A percentile compares a stretch with the other conserved stretches of the same genome.
Conservation (phyloP, 2,329 filamentous ascomycete genomes). For the Hymenoscyphus occultus region DNA sequence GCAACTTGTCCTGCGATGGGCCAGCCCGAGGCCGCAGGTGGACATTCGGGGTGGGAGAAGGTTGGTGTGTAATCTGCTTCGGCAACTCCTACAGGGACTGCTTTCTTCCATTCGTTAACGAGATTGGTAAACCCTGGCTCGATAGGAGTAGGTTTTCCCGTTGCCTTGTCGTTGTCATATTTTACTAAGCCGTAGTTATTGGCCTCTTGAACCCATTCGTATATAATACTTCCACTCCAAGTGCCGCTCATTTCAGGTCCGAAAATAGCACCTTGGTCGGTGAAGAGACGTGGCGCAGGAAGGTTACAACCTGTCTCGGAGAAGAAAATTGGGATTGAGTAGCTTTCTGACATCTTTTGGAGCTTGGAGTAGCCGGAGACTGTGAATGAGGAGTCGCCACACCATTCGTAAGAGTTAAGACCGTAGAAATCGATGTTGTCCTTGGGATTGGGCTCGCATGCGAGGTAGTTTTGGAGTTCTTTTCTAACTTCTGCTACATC, state of each 20-base stretch:
- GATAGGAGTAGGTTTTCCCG: slow-evolving; percentile 64
- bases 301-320: slow-evolving; percentile 84
- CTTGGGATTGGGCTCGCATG: slow-evolving; percentile 63
- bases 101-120: slow-evolving; percentile 69
- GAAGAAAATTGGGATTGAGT: slow-evolving; percentile 76
- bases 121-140: slow-evolving; percentile 76
- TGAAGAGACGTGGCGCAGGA: slow-evolving; percentile 57
- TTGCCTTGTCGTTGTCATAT: slow-evolving; percentile 62
- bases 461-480: slow-evolving; percentile 69
- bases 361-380: slow-evolving; percentile 64
- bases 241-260: slow-evolving; percentile 67
- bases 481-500: slow-evolving; percentile 67
- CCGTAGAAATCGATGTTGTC: slow-evolving; percentile 62
- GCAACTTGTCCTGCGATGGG: slow-evolving; percentile 64
- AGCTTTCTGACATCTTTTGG: slow-evolving; percentile 62
- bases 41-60: slow-evolving; percentile 65
- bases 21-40: slow-evolving; percentile 69
- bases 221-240: slow-evolving; percentile 76
- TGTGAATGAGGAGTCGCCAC: slow-evolving; percentile 54
- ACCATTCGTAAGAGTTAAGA: slow-evolving; percentile 66
- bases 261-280: slow-evolving; percentile 75
- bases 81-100: slow-evolving; percentile 62
- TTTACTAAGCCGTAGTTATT: slow-evolving; percentile 80
- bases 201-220: slow-evolving; percentile 84
- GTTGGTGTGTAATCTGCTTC: slow-evolving; percentile 60